Percentiles rank a stretch among this genome's conserved stretches.
These are phyloP conservation scores for Saturnispora bothae DNA, from an alignment of 805 yeast species.

Conservation along the genomic window DNA sequence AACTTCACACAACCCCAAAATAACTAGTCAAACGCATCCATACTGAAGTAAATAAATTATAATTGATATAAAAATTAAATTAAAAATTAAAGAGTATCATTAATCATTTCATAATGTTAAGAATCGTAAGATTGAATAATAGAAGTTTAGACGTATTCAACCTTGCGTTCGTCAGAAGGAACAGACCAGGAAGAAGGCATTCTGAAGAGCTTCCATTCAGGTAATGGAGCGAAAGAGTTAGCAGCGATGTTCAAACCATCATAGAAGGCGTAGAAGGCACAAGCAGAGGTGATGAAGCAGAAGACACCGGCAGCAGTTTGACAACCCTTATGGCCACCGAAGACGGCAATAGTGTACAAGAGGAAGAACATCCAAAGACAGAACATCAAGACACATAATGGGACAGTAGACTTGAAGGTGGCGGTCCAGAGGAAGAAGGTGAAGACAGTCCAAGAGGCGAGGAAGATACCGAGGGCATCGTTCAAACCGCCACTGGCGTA, in stretches of 20 bases:
- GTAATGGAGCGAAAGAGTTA: slow-evolving; percentile 17
- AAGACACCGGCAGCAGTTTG: slow-evolving; percentile 33
- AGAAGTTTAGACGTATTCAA: slow-evolving; percentile 15
- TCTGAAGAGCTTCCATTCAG: slow-evolving; percentile 19
- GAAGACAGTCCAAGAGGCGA: slow-evolving; percentile 39
- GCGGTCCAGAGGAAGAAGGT: slow-evolving; percentile 32
- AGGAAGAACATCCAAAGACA: slow-evolving; percentile 33
- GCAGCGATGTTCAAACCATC: slow-evolving; percentile 26
- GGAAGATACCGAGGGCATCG: slow-evolving; percentile 36
- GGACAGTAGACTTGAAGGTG: slow-evolving; percentile 35
- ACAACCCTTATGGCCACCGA: slow-evolving; percentile 24
- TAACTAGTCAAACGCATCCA: no score
- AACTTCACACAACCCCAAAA: no score
- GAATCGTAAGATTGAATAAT: no score
- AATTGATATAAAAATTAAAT: background rate
- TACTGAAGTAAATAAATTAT: background rate
- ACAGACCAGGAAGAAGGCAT: slow-evolving; percentile 20
- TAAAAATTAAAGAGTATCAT: no score
- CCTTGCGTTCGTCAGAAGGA: slow-evolving; percentile 16
- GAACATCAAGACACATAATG: slow-evolving; percentile 29
- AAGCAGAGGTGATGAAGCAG: slow-evolving; percentile 29
- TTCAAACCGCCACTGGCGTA: slow-evolving; percentile 27
- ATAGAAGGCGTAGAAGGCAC: slow-evolving; percentile 34
- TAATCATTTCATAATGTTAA: no score
- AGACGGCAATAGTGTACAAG: slow-evolving; percentile 30